phyloP scores from a whole-genome alignment of 192 early-diverging fungal species.

The Coemansia sp. region DNA sequence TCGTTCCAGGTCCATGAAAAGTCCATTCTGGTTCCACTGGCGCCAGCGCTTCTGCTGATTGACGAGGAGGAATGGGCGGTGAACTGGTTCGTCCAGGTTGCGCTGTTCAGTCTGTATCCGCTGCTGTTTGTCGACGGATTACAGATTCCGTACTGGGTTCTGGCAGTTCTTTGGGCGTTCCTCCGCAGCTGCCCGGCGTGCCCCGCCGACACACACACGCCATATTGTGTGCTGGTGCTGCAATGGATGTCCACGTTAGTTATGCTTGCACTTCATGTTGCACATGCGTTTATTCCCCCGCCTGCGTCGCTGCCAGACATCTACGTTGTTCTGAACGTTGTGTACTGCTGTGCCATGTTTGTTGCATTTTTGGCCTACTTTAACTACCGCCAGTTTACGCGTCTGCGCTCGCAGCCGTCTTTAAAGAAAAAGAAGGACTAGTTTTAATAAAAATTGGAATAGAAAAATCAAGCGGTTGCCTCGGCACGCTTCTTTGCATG shows the following conservation, averaged over 20 bases:
- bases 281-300: slow-evolving; percentile 62
- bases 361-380: slow-evolving; percentile 67
- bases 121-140: slow-evolving; percentile 77
- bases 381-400: slow-evolving; percentile 63
- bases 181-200: slow-evolving; percentile 53
- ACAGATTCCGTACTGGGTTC: slow-evolving; percentile 67
- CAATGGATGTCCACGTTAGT: slow-evolving; percentile 34
- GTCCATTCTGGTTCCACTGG: slow-evolving; percentile 82
- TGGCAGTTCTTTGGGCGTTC: slow-evolving; percentile 75
- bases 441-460: not conserved
- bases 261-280: slow-evolving; percentile 61
- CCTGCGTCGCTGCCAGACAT: slow-evolving; percentile 77
- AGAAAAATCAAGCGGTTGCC: not conserved
- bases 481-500: slow-evolving; percentile 20
- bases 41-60: slow-evolving; percentile 75
- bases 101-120: slow-evolving; percentile 89
- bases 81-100: slow-evolving; percentile 72
- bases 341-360: slow-evolving; percentile 70
- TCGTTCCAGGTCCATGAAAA: slow-evolving; percentile 99
- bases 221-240: slow-evolving; percentile 11
- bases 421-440: slow-evolving; percentile 40
- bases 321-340: slow-evolving; percentile 76
- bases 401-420: slow-evolving; percentile 7
- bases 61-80: slow-evolving; percentile 65
- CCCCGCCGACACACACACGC: slow-evolving; percentile 17